Evolutionary conservation across 2,329 filamentous ascomycete species (phyloP).

Genomic region (Colletotrichum musae): DNA sequence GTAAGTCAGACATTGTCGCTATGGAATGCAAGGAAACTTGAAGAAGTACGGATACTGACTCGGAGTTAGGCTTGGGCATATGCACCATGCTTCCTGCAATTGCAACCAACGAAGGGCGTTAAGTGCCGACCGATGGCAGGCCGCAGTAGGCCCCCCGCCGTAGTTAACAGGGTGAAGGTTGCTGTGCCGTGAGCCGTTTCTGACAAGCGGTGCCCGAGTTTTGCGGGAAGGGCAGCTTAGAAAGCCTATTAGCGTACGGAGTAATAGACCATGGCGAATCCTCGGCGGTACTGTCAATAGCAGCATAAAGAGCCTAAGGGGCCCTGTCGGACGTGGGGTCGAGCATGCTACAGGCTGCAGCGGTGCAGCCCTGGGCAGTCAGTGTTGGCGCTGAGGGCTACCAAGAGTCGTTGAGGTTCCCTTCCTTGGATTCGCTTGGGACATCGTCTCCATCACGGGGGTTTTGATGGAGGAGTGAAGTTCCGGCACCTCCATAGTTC

Average conservation of each 20-base stretch:
- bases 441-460: background rate
- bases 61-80: no score
- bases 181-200: conserved; percentile 3
- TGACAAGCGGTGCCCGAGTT: background rate
- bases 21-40: no score
- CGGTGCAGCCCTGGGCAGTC: background rate
- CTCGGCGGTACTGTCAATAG: background rate
- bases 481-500: background rate
- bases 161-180: background rate
- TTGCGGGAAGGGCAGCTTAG: background rate
- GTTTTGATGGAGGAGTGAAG: background rate
- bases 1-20: no score
- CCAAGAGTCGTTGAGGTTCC: background rate
- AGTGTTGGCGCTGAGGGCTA: background rate
- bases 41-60: no score
- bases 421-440: background rate
- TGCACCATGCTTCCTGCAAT: no score
- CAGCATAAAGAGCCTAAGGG: no score
- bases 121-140: background rate
- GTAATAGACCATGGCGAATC: background rate
- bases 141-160: background rate
- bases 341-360: background rate
- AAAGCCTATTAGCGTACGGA: no score
- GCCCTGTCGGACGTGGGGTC: background rate
- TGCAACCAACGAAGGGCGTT: background rate